Evolutionary conservation across 1,139 yeast species (phyloP).

Genomic region (Martiniozyma asiatica): DNA sequence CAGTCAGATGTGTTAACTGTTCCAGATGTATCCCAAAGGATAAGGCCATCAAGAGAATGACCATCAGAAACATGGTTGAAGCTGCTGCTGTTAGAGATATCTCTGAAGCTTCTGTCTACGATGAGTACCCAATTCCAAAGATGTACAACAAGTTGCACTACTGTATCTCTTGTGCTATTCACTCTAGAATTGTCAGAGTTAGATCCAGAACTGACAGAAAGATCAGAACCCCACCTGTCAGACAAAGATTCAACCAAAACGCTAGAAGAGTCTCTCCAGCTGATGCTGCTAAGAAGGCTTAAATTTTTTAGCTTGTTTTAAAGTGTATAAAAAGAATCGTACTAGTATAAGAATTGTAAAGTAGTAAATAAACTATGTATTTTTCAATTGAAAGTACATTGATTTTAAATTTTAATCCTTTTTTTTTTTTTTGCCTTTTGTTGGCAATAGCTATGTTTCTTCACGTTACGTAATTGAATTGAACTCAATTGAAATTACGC

Average conservation of each 20-base stretch:
- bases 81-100: conserved; percentile 99
- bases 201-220: conserved; percentile 99
- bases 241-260: conserved; percentile 89
- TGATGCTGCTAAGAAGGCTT: conserved; percentile 86
- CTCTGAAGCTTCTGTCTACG: conserved; percentile 98
- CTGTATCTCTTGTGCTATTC: conserved; percentile 99
- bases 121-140: conserved; percentile 99
- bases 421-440: too few species aligned
- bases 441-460: too few species aligned
- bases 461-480: too few species aligned
- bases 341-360: too few species aligned
- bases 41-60: conserved; percentile 99
- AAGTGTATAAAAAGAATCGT: too few species aligned
- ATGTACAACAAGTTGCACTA: conserved; percentile 99
- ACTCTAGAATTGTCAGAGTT: conserved; percentile 99
- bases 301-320: conserved; percentile 37
- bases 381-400: too few species aligned
- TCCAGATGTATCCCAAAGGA: conserved; percentile 99
- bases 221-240: conserved; percentile 97
- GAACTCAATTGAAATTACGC: too few species aligned
- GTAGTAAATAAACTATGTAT: too few species aligned
- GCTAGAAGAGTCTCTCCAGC: conserved; percentile 95
- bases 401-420: too few species aligned
- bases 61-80: conserved; percentile 99
- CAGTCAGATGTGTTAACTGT: conserved; percentile 99